A percentile compares a stretch with the other conserved stretches of the same genome.
Evolutionary conservation across 495 filamentous ascomycete species (phyloP).

Genomic region (Penicillium lagena): DNA sequence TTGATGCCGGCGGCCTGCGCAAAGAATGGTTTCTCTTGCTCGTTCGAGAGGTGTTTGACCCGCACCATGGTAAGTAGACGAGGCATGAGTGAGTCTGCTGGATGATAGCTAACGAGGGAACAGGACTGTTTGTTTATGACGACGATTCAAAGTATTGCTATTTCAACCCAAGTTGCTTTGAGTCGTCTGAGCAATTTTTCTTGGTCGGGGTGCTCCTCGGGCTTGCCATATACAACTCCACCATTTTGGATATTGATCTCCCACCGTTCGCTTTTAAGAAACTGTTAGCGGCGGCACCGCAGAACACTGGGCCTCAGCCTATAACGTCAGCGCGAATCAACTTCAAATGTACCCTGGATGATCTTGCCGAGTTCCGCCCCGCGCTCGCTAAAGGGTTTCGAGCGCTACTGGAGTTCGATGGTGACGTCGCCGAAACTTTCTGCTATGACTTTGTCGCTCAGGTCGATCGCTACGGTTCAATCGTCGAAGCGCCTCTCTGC

Average conservation of each 20-base stretch:
- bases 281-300: conserved; percentile 65
- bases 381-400: conserved; percentile 69
- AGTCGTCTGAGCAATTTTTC: conserved; percentile 91
- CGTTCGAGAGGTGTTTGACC: conserved; percentile 87
- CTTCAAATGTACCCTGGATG: conserved; percentile 71
- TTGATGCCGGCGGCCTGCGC: conserved; percentile 84
- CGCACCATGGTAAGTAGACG: conserved; percentile 67
- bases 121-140: conserved; percentile 87
- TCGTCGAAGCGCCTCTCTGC: conserved; percentile 61
- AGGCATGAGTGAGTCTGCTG: not conserved
- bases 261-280: conserved; percentile 94
- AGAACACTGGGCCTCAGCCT: conserved; percentile 41
- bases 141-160: conserved; percentile 94
- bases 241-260: conserved; percentile 84
- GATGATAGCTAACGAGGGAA: conserved; percentile 10
- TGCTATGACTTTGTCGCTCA: conserved; percentile 79
- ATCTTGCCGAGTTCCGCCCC: conserved; percentile 80
- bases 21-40: conserved; percentile 97
- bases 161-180: conserved; percentile 88
- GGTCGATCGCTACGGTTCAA: conserved; percentile 70
- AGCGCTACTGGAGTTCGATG: conserved; percentile 74
- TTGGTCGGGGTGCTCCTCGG: conserved; percentile 84
- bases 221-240: conserved; percentile 94
- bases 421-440: conserved; percentile 76
- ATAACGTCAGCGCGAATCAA: conserved; percentile 48